Conservation (phyloP, 2,329 filamentous ascomycete species). For the Alternaria arbusti region DNA sequence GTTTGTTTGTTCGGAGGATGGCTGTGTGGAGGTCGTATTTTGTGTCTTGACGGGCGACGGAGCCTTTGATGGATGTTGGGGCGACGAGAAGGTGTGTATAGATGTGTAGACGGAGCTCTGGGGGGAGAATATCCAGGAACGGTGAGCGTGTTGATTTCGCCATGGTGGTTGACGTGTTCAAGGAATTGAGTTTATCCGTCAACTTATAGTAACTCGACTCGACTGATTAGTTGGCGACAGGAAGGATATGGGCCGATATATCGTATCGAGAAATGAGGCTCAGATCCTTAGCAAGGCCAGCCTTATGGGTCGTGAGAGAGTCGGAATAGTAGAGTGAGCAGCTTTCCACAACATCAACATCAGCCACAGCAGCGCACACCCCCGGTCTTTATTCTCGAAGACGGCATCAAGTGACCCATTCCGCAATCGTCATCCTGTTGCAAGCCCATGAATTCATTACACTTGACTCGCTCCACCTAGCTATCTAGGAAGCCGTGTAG, state of each 20-base stretch:
- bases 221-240: neutral
- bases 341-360: neutral
- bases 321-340: neutral
- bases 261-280: neutral
- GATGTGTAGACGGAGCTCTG: conserved; percentile 38
- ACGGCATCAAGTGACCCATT: conserved; percentile 11
- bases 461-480: conserved; percentile 17
- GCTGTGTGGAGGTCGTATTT: conserved; percentile 42
- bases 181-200: neutral
- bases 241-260: neutral
- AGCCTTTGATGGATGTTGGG: conserved; percentile 26
- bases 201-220: neutral
- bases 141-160: conserved; percentile 13
- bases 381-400: conserved; percentile 12
- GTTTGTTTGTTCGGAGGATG: conserved; percentile 48
- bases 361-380: conserved; percentile 4
- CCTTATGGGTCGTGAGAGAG: neutral
- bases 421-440: conserved; percentile 7
- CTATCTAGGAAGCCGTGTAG: conserved; percentile 13
- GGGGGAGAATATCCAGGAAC: conserved; percentile 37
- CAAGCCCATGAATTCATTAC: conserved; percentile 9
- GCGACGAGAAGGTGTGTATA: conserved; percentile 39
- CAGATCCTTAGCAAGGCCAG: conserved; percentile 4
- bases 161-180: conserved; percentile 1
- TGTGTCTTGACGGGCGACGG: conserved; percentile 20